Conservation (phyloP, 257 asterid species). For the Dorcoceras hygrometricum region DNA sequence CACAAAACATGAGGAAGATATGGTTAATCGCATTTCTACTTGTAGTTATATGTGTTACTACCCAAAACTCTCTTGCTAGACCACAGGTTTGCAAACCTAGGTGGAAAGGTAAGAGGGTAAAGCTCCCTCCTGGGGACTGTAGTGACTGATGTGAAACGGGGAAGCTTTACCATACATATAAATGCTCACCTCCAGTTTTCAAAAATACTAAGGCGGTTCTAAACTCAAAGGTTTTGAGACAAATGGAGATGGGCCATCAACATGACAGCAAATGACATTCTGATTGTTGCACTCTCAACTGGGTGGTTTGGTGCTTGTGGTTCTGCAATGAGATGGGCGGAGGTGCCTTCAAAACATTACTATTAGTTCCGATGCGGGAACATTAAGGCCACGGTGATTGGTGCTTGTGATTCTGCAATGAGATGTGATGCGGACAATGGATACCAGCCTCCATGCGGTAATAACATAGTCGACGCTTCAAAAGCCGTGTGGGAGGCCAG, state of each 20-base stretch:
- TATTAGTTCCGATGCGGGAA: conserved; percentile 33
- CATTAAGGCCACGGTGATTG: conserved; percentile 40
- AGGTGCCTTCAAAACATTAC: conserved; percentile 36
- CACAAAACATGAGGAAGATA: too few species aligned
- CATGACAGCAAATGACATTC: conserved; percentile 36
- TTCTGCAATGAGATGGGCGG: too few species aligned
- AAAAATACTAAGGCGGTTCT: conserved; percentile 34
- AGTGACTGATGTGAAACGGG: conserved; percentile 44
- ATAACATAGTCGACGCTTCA: conserved; percentile 44
- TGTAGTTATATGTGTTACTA: not conserved
- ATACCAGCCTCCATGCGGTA: conserved; percentile 39
- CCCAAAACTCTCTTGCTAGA: conserved; percentile 7
- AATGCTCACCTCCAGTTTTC: conserved; percentile 34
- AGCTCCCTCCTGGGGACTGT: conserved; percentile 42
- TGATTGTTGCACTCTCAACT: conserved; percentile 41
- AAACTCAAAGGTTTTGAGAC: conserved; percentile 42
- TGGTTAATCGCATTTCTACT: too few species aligned
- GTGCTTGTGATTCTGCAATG: conserved; percentile 40
- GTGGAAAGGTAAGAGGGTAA: conserved; percentile 37
- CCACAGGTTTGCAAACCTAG: conserved; percentile 36
- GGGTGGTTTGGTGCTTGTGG: conserved; percentile 55
- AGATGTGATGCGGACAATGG: conserved; percentile 47
- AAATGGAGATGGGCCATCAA: conserved; percentile 41
- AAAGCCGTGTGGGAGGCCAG: conserved; percentile 47
- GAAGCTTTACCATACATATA: conserved; percentile 27